Base-by-base conservation (phyloP, 2,329 filamentous ascomycete species). In the Ploettnerulaceae sp. region DNA sequence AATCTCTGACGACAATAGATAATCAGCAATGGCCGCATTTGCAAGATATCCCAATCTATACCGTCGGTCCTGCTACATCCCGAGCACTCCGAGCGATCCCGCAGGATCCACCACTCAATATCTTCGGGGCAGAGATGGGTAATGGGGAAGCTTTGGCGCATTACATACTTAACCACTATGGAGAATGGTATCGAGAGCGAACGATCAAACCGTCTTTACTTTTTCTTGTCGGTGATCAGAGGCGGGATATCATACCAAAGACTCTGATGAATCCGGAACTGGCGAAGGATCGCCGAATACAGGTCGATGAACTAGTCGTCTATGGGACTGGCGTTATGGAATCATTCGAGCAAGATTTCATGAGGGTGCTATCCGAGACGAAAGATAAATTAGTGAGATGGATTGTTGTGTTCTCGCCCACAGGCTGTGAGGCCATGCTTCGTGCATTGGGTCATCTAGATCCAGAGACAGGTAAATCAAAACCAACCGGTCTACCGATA, bases 181-280 rank as follows among this genome's bases (percentile, higher is more conserved):
- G 59, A 18, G 60, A 68, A 39, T 75, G 73, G 71, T 74, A 79
- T 54, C 53, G 61, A 26, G 64, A 64, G 28, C 61, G 66, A 39
- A 18, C 47, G 11, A 22, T 56, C 11, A 79, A 80, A 57, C 81
- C 75, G 0, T 76, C 84, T 0, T 65, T 97, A 4, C 69, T 97
- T 1, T 98, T 97, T 64, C 76, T 94, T 11, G 89, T 95, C 0
- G 93, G 93, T 15, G 91, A 96, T 63, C 86, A 90, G 63, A 78
- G 89, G 45, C 73, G 93, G 34, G 93, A 97, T 64, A 81, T 95
- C 55, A 95, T 98, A 53, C 90, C 93, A 1, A 86, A 78, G 57
- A 88, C 79, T 1, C 70, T 97, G 28, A 86, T 82, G 72, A 75
- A 77, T 29, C 61, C 70, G 0, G 57, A 62, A 0, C 67, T 89